Conservation (phyloP, 768 basidiomycete genomes). For the Ephemerocybe angulata region DNA sequence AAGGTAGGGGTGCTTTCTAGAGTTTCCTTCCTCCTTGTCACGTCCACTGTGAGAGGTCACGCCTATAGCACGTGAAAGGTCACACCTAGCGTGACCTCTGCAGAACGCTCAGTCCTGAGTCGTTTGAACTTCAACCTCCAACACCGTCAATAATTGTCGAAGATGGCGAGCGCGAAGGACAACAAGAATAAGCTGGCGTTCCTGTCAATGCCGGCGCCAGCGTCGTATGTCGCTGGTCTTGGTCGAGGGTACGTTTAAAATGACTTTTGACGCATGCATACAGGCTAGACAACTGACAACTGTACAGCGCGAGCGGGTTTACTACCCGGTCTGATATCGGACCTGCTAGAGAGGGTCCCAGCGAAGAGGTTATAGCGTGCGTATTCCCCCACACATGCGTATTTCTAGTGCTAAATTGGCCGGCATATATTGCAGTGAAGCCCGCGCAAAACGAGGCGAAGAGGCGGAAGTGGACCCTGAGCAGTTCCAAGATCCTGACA, state of each 20-base stretch:
- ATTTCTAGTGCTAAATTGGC: too few relatives aligned
- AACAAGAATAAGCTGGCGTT: constrained; percentile 84
- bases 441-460: constrained; percentile 82
- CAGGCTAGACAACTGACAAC: background rate
- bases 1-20: too few relatives aligned
- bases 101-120: too few relatives aligned
- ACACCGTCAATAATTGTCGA: background rate
- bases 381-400: too few relatives aligned
- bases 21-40: too few relatives aligned
- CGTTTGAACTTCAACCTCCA: too few relatives aligned
- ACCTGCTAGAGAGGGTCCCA: constrained; percentile 92
- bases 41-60: too few relatives aligned
- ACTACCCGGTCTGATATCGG: constrained; percentile 99
- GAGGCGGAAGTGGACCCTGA: constrained; percentile 87
- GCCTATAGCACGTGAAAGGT: too few relatives aligned
- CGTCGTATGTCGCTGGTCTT: constrained; percentile 97
- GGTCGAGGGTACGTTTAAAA: constrained; percentile 94
- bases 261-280: too few relatives aligned
- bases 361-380: constrained; percentile 85
- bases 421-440: too few relatives aligned
- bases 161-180: constrained; percentile 18
- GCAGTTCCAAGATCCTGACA: constrained; percentile 94
- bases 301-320: constrained; percentile 84
- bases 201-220: constrained; percentile 88
- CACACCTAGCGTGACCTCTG: too few relatives aligned